A percentile compares a stretch with the other conserved stretches of the same genome.
These are phyloP conservation scores for Arxiozyma bovina DNA, from an alignment of 1,139 yeast species.

Conservation along the genomic window DNA sequence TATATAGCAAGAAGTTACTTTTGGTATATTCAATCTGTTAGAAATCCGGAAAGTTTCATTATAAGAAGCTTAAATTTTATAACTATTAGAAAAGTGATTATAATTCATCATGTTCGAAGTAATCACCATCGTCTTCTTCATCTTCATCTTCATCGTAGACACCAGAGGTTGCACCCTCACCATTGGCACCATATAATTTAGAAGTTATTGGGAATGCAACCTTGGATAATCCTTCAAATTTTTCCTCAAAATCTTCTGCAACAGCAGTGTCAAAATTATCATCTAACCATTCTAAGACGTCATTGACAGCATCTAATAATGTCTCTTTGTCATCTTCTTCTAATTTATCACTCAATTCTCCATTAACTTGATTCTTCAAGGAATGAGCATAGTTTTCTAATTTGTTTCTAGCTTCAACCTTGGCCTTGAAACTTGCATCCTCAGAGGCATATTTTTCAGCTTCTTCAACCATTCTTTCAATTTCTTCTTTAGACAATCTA, in stretches of 20 bases:
- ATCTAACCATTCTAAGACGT: constrained; percentile 73
- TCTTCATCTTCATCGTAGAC: constrained; percentile 58
- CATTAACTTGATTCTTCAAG: constrained; percentile 66
- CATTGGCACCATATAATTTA: constrained; percentile 70
- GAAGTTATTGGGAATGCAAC: constrained; percentile 89
- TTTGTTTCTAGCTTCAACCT: constrained; percentile 78
- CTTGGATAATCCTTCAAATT: constrained; percentile 75
- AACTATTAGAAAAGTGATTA: constrained; percentile 21
- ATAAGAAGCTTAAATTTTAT: not conserved
- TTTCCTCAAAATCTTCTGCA: constrained; percentile 89
- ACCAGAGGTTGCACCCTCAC: constrained; percentile 47
- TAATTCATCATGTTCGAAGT: constrained; percentile 52
- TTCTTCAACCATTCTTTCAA: constrained; percentile 90
- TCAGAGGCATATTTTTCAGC: constrained; percentile 87
- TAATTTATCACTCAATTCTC: constrained; percentile 62
- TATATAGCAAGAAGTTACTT: not conserved
- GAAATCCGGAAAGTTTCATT: not conserved
- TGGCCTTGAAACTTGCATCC: constrained; percentile 71
- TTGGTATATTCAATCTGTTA: not conserved
- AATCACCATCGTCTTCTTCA: constrained; percentile 32
- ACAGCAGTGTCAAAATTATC: constrained; percentile 84
- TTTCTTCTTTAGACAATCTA: constrained; percentile 83
- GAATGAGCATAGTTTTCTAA: constrained; percentile 85
- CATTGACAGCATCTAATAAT: constrained; percentile 78
- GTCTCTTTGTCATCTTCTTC: constrained; percentile 91